Evolutionary conservation across 2,329 filamentous ascomycete genomes (phyloP), one percentile per base, ranked within the genome.

Genomic region (Ophiostoma triangulosporum): DNA sequence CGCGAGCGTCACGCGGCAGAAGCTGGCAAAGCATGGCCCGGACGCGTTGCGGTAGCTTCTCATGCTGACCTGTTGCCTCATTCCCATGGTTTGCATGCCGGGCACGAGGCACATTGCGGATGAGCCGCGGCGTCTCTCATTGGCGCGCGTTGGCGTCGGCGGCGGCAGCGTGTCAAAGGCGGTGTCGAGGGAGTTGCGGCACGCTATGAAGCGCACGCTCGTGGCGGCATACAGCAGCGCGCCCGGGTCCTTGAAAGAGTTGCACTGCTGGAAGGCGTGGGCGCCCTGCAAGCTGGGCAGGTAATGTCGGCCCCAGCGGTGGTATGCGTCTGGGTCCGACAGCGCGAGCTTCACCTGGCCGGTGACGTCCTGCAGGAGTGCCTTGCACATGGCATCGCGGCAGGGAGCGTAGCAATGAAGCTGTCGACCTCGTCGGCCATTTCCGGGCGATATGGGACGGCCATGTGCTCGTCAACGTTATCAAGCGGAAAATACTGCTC

Each of bases 221-320:
- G 69, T 62, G 0, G 60, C 59, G 15, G 77, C 72, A 59, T 81
- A 83, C 57, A 71, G 68, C 6, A 77, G 69, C 4, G 78, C 76
- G 0, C 79, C 79, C 0, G 73, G 66, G 56, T 83, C 80, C 60
- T 81, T 80, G 71, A 81, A 82, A 0, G 74, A 75, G 61, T 80
- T 81, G 66, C 78, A 80, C 9, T 75, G 64, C 62, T 83, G 80
- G 24, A 72, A 69, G 1, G 69, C 67, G 58, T 83, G 77, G 0
- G 78, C 78, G 56, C 74, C 71, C 26, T 75, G 72, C 1, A 81
- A 67, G 6, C 75, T 77, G 0, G 73, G 73, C 6, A 83, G 70
- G 61, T 77, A 83, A 62, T 82, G 78, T 5, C 62, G 60, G 7
- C 78, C 78, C 80, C 79, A 83, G 62, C 64, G 69, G 2, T 35